Evolutionary conservation across 2,329 filamentous ascomycete species (phyloP).

Genomic region (Botrytis cinerea): DNA sequence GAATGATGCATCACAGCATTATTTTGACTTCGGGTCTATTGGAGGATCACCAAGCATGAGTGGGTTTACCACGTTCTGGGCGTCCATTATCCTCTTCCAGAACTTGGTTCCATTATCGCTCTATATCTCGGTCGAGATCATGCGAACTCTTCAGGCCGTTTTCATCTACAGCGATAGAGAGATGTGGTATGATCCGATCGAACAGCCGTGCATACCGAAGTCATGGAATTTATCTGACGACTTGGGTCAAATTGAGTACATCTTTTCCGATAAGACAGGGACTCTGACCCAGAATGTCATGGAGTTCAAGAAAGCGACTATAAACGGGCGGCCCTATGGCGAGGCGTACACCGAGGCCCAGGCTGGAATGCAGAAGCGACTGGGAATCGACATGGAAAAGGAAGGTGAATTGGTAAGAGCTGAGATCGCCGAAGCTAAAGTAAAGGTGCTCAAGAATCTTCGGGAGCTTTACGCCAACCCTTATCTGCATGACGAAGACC

Average conservation of each 20-base stretch:
- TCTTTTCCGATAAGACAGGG: slow-evolving; percentile 94
- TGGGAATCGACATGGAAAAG: slow-evolving; percentile 82
- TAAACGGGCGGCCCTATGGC: slow-evolving; percentile 92
- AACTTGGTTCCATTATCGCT: slow-evolving; percentile 99
- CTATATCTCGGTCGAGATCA: slow-evolving; percentile 95
- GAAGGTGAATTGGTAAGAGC: slow-evolving; percentile 65
- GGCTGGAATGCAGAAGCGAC: slow-evolving; percentile 89
- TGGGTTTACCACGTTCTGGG: slow-evolving; percentile 97
- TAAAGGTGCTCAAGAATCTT: slow-evolving; percentile 69
- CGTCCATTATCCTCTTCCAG: slow-evolving; percentile 90
- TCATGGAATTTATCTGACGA: slow-evolving; percentile 99
- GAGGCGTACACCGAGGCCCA: slow-evolving; percentile 98
- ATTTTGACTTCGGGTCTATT: slow-evolving; percentile 83
- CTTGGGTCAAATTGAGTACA: slow-evolving; percentile 96
- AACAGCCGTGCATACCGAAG: slow-evolving; percentile 94
- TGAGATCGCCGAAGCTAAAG: slow-evolving; percentile 77
- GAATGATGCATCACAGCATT: slow-evolving; percentile 65
- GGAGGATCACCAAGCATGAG: slow-evolving; percentile 73
- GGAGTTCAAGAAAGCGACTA: slow-evolving; percentile 98
- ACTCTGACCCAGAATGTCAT: slow-evolving; percentile 91
- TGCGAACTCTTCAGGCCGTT: slow-evolving; percentile 86
- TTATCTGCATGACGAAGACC: slow-evolving; percentile 82
- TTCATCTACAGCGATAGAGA: slow-evolving; percentile 96
- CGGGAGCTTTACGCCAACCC: slow-evolving; percentile 83
- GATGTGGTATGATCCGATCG: slow-evolving; percentile 96